Percentiles rank a stretch among this genome's conserved stretches.
Conservation (phyloP, 2,329 filamentous ascomycete species). For the Phialophora macrospora region DNA sequence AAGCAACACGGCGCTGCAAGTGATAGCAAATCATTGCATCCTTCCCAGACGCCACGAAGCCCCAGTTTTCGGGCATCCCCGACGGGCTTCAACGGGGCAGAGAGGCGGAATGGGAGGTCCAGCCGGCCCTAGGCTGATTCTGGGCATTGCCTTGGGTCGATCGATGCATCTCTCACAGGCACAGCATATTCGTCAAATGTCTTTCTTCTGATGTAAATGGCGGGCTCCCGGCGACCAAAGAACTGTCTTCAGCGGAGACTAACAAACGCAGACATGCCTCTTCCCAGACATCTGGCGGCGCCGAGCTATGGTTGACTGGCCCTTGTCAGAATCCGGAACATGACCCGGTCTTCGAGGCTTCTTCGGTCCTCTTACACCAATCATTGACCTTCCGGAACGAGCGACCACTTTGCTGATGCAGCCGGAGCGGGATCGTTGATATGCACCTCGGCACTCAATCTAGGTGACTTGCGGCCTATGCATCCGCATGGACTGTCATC, state of each 20-base stretch:
- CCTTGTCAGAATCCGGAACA: not conserved
- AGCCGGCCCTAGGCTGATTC: no score
- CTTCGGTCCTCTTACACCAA: not conserved
- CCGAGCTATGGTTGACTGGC: not conserved
- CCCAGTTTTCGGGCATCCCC: not conserved
- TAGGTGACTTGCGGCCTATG: not conserved
- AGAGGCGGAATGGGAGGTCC: no score
- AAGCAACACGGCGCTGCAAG: not conserved
- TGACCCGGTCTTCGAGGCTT: not conserved
- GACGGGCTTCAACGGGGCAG: not conserved
- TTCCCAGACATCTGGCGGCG: no score
- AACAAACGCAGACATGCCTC: no score
- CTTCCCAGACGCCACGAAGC: no score
- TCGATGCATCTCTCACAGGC: not conserved
- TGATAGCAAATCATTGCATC: not conserved
- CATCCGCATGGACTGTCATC: constrained; percentile 1
- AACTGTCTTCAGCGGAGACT: not conserved
- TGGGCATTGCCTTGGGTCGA: not conserved
- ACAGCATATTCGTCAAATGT: not conserved
- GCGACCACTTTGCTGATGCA: constrained; percentile 3
- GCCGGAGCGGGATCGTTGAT: not conserved
- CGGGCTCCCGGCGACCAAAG: not conserved
- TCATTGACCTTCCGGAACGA: constrained; percentile 5
- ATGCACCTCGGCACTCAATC: constrained; percentile 9
- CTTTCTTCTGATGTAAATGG: not conserved